Base-by-base conservation (phyloP, 805 yeast genomes). In the Suhomyces canberraensis region DNA sequence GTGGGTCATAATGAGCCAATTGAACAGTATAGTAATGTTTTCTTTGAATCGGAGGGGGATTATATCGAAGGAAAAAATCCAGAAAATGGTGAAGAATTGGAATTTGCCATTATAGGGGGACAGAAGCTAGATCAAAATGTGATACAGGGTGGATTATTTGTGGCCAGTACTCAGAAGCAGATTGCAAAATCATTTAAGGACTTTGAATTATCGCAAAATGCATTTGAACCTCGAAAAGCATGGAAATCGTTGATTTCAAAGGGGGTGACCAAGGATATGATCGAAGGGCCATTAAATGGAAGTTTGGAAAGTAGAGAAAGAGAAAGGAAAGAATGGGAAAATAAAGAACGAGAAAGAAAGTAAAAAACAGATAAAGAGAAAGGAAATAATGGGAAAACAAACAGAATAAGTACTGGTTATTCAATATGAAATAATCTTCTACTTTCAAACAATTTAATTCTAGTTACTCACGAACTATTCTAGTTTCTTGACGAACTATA, bases 81-180 rank as follows among this genome's bases (percentile, higher is more conserved):
- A 16, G 47, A 52, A 19, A 9, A 11, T 13, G 14, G 69, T 8
- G 42, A 41, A 2, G 63, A 66, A 24, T 67, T 87, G 2, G 79
- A 81, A 47, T 80, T 87, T 52, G 81, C 83, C 4, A 45, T 87
- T 13, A 67, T 87, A 44, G 93, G 88, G 20, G 95, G 95, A 39
- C 61, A 84, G 55, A 73, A 75, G 15, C 64, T 86, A 38, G 75
- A 85, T 47, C 95, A 88, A 64, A 76, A 78, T n/a, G 71, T 84
- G 37, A 84, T 86, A 21, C 96, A 89, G 55, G 82, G 87, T 55
- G 96, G 96, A 13, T 96, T 96, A 11, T 90, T 89, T 54, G 96
- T 89, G 14, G 91, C 85, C 44, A 76, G 84, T 6, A 64, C 82
- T 16, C 70, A 71, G 36, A 83, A 78, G 35, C 77, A 76, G 44